Base-by-base conservation (phyloP, 1,139 yeast genomes). In the Yamadazyma jaroonii region DNA sequence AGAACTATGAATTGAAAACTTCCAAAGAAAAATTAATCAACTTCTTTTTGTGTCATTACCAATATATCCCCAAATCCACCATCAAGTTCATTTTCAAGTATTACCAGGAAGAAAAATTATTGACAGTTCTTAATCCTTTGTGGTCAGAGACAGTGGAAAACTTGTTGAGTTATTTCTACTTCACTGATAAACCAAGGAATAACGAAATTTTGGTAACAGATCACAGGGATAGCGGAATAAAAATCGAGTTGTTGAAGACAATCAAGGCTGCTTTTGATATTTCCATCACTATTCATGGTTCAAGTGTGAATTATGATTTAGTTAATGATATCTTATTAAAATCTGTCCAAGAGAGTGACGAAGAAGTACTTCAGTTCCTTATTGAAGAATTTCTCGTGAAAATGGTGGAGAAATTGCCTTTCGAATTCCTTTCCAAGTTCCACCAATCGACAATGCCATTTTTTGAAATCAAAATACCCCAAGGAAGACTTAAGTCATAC, bases 91-190 rank as follows among this genome's bases (percentile, higher is more conserved):
- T 80, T 1, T 56, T 80, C 27, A 55, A 62, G 6, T 72, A 64
- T 49, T 81, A 77, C 51, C 58, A 61, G 1, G 66, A 69, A n/a
- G 77, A 72, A 38, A 70, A 71, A 36, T 49, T 72, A 20, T 81
- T 89, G 49, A 66, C 80, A 1, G 72, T 79, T 6, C 52, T 79
- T n/a, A 61, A 71, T 31, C 67, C 74, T 0, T 57, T 67, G 13
- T 82, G 89, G 86, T 59, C 61, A 32, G 66, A 62, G 2, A 76
- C 77, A 47, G 62, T 77, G 33, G 55, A 59, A 15, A 60, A 58
- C n/a, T 43, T 81, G 3, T 55, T 81, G 17, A 62, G 66, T 17
- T 60, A 63, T 17, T 81, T 80, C 49, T 80, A 67, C 50, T 57
- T 56, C 29, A 60, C 59, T 17, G 28, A 10, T 12, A 7, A 7